A percentile compares a stretch with the other conserved stretches of the same genome.
These are phyloP conservation scores for Oenanthe javanica DNA, from an alignment of 140 eudicot species.

Conservation along the genomic window DNA sequence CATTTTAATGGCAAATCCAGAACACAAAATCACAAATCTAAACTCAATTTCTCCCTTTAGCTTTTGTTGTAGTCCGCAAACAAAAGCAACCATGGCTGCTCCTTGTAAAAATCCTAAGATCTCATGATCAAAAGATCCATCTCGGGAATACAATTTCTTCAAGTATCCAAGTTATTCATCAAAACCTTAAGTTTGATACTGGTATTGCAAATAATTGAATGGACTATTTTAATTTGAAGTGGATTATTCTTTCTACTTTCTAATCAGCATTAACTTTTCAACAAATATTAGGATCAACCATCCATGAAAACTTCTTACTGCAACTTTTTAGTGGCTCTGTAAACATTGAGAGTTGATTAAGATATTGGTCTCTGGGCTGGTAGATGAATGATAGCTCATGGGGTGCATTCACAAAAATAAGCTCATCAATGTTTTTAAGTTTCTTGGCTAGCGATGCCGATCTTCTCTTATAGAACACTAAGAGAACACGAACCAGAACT, in stretches of 20 bases:
- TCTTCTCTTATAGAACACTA: constrained; percentile 27
- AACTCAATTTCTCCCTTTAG: constrained; percentile 53
- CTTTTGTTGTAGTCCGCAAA: constrained; percentile 39
- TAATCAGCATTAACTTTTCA: constrained; percentile 33
- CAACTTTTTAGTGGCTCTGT: constrained; percentile 34
- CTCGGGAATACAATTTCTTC: constrained; percentile 32
- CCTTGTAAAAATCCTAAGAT: constrained; percentile 96
- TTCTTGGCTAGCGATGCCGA: constrained; percentile 78
- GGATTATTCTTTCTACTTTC: constrained; percentile 29
- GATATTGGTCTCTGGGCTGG: constrained; percentile 38
- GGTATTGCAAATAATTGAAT: constrained; percentile 75
- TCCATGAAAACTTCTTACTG: constrained; percentile 79
- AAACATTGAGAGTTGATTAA: constrained; percentile 4
- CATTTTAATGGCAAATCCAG: constrained; percentile 68
- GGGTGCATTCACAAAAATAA: constrained; percentile 74
- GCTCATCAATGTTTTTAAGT: constrained; percentile 72
- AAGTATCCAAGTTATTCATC: constrained; percentile 56
- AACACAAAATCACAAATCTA: constrained; percentile 71
- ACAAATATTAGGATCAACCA: constrained; percentile 36
- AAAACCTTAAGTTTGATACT: constrained; percentile 71
- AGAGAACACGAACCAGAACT: no score
- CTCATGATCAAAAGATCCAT: constrained; percentile 73
- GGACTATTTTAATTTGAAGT: constrained; percentile 17
- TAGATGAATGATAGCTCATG: constrained; percentile 72
- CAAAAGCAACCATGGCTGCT: constrained; percentile 89